Conservation (phyloP, 2,329 filamentous ascomycete species). For the Tolypocladium album region DNA sequence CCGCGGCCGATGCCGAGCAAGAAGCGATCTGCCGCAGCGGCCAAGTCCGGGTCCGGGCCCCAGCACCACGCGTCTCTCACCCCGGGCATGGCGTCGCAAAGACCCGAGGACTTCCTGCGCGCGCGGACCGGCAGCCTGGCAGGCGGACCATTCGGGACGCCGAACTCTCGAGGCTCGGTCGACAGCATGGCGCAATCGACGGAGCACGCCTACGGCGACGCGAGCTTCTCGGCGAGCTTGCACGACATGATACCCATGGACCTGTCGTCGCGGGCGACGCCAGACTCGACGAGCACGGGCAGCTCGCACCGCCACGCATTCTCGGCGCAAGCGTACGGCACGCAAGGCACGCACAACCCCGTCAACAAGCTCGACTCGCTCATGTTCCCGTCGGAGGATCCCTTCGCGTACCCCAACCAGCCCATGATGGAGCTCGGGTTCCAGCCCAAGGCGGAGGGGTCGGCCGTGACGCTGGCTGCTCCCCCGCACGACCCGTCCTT, state of each 20-base stretch:
- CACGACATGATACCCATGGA: constrained; percentile 36
- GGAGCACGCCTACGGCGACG: constrained; percentile 21
- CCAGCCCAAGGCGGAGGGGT: constrained; percentile 21
- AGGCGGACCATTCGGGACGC: constrained; percentile 11
- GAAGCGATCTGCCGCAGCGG: constrained; percentile 42
- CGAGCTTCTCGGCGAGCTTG: constrained; percentile 26
- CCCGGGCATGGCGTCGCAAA: constrained; percentile 19
- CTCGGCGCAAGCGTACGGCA: constrained; percentile 18
- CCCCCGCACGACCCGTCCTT: constrained; percentile 29
- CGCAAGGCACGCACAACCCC: constrained; percentile 25
- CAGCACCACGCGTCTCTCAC: constrained; percentile 17
- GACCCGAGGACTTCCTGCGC: constrained; percentile 23
- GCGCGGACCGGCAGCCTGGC: constrained; percentile 13
- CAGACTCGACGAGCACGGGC: constrained; percentile 30
- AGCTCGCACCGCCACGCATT: constrained; percentile 26
- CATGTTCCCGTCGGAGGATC: constrained; percentile 72
- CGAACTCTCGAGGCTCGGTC: constrained; percentile 17
- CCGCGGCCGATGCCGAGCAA: constrained; percentile 31
- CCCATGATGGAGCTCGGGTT: constrained; percentile 52
- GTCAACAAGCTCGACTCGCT: constrained; percentile 64
- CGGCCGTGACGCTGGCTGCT: constrained; percentile 19
- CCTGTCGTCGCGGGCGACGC: constrained; percentile 29
- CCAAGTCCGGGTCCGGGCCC: constrained; percentile 23
- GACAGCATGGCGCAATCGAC: constrained; percentile 20
- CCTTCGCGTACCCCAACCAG: constrained; percentile 70